Evolutionary conservation across 2,329 filamentous ascomycete genomes (phyloP), one percentile per base, ranked within the genome.

Genomic region (Metarhizium guizhouense): DNA sequence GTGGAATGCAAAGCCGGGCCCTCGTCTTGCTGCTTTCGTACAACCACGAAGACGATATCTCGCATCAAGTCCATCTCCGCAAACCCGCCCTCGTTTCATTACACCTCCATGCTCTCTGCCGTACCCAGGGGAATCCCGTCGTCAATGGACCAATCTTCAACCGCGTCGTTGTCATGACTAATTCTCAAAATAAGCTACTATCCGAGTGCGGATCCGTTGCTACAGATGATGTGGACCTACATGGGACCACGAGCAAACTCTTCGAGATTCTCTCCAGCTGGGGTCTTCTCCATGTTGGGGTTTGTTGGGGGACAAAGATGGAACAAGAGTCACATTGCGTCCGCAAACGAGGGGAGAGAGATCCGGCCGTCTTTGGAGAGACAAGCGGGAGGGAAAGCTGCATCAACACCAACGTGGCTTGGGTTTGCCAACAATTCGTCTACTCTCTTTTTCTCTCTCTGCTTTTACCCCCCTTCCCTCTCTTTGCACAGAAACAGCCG

Each of bases 171-270:
- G 42, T 16, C n/a, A 18, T 18, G 42, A 45, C 18, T 25, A 25
- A 25, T 18, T 3, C 52, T 60, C 3, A 63, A 62, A 25, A 61
- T 60, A 7, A 51, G 55, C 4, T 56, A 55, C 0, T 51, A 53
- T 3, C 55, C 52, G 3, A 59, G 63, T 11, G 25, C 64, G 8
- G 57, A 56, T 8, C 57, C 55, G 48, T 64, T 16, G 38, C 38
- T 16, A 5, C 38, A 14, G 38, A 36, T 36, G 38, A 40, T 16
- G 38, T 40, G 38, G 38, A 14, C 38, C 38, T 34, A 11, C 10
- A 16, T 13, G 38, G 38, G 13, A 5, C 38, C 13, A 16, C 38
- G 14, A 16, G 14, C 38, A 40, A 16, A 40, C 38, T 16, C 5
- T 14, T 14, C 38, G 5, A 16, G 14, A 40, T 16, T 16, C 11